Evolutionary conservation across 2,329 filamentous ascomycete species (phyloP), one percentile per base, ranked within the genome.

Genomic region (Thermomyces lanuginosus): DNA sequence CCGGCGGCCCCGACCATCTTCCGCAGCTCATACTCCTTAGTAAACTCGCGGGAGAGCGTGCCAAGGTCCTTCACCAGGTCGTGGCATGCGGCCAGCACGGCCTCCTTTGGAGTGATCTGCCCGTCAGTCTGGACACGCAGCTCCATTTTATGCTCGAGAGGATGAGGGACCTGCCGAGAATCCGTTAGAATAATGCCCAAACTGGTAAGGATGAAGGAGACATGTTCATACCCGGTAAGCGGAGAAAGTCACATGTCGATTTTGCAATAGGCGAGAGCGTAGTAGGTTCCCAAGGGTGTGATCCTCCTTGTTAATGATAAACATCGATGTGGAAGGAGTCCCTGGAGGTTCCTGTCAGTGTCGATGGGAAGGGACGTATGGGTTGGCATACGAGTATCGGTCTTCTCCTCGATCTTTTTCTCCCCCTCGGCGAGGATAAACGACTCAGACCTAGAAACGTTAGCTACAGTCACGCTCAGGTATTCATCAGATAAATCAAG

Each of bases 301-400:
- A 44, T 98, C 89, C 54, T 98, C 89, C 55, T 93, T 95, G 57
- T 82, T 81, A 57, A 98, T 74, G 32, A 81, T 73, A 60, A 98
- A 98, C 55, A 93, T 79, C 6, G 82, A 79, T n/a, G 80, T 83
- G 51, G 92, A 92, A 12, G 86, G 81, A 49, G 92, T 83, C 46
- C 82, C 83, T 89, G 32, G 21, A 18, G 26, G 26, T 6, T 16
- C n/a, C n/a, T 20, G 10, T 11, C 8, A 15, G 16, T 21, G 8
- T 22, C 5, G 5, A 16, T 18, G 14, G 10, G 18, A n/a, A 9
- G 9, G 13, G 5, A 12, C 20, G 6, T n/a, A 32, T 11, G 33
- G 18, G 8, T n/a, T 12, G 18, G 58, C 76, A 55, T 64, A 92
- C 86, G 81, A 31, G 84, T 89, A 50, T 92, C 89, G 5, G 81